Conservation (phyloP, 768 basidiomycete species). For the Daedalea quercina region DNA sequence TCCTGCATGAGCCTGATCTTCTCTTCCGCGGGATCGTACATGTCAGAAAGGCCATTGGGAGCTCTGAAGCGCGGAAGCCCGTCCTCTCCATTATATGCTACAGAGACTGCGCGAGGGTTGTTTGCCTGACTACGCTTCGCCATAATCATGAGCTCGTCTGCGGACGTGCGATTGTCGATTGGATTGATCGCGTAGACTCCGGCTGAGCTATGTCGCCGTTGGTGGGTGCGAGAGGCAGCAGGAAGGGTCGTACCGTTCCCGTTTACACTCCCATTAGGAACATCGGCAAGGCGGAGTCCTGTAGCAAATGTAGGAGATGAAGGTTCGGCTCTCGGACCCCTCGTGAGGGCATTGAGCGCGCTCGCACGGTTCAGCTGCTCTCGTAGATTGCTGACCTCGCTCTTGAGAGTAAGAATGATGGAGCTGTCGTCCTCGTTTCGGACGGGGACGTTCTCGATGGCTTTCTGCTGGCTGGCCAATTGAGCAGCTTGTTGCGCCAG, state of each 20-base stretch:
- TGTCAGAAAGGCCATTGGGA: conserved; percentile 60
- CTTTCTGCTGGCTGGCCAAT: conserved; percentile 70
- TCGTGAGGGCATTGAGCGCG: conserved; percentile 81
- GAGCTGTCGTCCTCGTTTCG: conserved; percentile 78
- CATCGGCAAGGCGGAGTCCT: conserved; percentile 52
- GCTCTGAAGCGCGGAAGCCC: conserved; percentile 57
- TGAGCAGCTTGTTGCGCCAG: conserved; percentile 64
- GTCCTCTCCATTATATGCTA: conserved; percentile 83
- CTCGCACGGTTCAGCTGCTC: conserved; percentile 97
- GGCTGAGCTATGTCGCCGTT: conserved; percentile 82
- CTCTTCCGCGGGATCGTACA: conserved; percentile 88
- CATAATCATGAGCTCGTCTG: conserved; percentile 71
- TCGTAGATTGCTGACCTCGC: conserved; percentile 85
- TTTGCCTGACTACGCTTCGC: conserved; percentile 64
- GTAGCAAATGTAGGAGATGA: conserved; percentile 85
- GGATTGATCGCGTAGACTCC: conserved; percentile 61
- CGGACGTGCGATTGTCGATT: conserved; percentile 63
- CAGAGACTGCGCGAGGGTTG: conserved; percentile 81
- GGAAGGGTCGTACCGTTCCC: conserved; percentile 29
- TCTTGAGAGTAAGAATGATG: conserved; percentile 84
- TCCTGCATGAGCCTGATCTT: conserved; percentile 93
- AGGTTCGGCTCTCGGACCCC: conserved; percentile 63
- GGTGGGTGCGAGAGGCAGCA: conserved; percentile 47
- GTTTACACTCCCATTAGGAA: conserved; percentile 28
- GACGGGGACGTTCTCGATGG: conserved; percentile 54